These are phyloP conservation scores for Suillus alpinus DNA, from an alignment of 768 basidiomycete species.

Conservation along the genomic window DNA sequence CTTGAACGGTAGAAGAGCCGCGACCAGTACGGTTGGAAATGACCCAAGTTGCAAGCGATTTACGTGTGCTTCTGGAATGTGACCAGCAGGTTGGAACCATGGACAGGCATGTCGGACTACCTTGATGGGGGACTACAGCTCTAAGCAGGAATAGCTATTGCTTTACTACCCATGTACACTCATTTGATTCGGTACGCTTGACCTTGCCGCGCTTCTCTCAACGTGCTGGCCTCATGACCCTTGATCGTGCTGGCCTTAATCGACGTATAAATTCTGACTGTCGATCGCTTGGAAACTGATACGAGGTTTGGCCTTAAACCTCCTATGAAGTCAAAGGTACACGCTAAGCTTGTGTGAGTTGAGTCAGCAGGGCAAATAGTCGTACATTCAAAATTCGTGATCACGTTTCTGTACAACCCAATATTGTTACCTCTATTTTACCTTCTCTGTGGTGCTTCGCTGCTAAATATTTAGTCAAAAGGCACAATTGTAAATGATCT, in stretches of 20 bases:
- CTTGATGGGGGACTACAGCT: background rate
- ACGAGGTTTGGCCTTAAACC: background rate
- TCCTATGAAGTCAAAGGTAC: too few species aligned
- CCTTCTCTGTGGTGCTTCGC: background rate
- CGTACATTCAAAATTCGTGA: slow-evolving; percentile 3
- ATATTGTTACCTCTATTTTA: background rate
- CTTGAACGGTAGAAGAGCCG: background rate
- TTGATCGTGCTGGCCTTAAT: background rate
- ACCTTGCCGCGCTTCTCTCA: background rate
- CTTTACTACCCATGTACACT: background rate
- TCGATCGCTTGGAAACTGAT: background rate
- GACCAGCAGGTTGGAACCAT: background rate
- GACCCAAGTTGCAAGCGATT: background rate
- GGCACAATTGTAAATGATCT: slow-evolving; percentile 38
- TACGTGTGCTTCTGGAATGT: slow-evolving; percentile 10
- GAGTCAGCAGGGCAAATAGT: slow-evolving; percentile 1
- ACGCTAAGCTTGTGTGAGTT: background rate
- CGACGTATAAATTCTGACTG: background rate
- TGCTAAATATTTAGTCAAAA: slow-evolving; percentile 5
- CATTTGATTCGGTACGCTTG: background rate
- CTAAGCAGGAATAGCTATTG: background rate
- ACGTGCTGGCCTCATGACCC: background rate
- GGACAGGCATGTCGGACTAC: background rate
- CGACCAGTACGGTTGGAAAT: background rate
- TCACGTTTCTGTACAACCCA: background rate